Evolutionary conservation across 257 asterid species (phyloP), one percentile per base, ranked within the genome.

Genomic region (Ophiorrhiza pumila): DNA sequence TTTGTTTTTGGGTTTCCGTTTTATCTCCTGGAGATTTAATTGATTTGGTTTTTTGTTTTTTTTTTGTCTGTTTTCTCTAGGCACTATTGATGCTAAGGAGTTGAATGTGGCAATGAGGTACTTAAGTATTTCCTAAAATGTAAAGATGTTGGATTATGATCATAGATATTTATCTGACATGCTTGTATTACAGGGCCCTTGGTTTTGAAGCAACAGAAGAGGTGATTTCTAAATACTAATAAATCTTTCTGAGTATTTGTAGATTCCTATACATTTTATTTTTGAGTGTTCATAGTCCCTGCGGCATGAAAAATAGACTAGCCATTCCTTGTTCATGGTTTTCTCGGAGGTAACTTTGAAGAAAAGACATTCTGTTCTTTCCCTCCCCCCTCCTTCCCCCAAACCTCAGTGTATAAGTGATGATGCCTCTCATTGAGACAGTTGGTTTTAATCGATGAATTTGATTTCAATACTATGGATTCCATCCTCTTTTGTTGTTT

Each of bases 41-140:
- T 12, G 20, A 20, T 12, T 37, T 15, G 67, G 72, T 20, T 39
- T 10, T 65, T 13, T 47, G 25, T n/a, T 64, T 6, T 14, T 65
- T 73, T 47, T 56, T 23, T 73, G 53, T 65, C 61, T 47, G 43
- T 56, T 71, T 65, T 68, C 1, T 74, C 42, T 86, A 94, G 98
- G 96, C 64, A 90, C 90, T 68, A 90, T 94, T 83, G 98, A 90
- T 83, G 96, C 96, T 61, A 86, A 86, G 74, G 97, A 94, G 83
- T 84, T 94, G 79, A 94, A 94, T 83, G 98, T 91, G 79, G 98
- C 96, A 57, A 94, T 94, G 98, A 94, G 98, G 98, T 92, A 69
- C 65, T 37, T 53, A 71, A 53, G 35, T 66, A 56, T 52, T 73
- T 73, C 35, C 11, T 52, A 39, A 46, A 34, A 65, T 32, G 22